These are phyloP conservation scores for Fusarium metavorans DNA, from an alignment of 2,329 filamentous ascomycete species.

Conservation along the genomic window DNA sequence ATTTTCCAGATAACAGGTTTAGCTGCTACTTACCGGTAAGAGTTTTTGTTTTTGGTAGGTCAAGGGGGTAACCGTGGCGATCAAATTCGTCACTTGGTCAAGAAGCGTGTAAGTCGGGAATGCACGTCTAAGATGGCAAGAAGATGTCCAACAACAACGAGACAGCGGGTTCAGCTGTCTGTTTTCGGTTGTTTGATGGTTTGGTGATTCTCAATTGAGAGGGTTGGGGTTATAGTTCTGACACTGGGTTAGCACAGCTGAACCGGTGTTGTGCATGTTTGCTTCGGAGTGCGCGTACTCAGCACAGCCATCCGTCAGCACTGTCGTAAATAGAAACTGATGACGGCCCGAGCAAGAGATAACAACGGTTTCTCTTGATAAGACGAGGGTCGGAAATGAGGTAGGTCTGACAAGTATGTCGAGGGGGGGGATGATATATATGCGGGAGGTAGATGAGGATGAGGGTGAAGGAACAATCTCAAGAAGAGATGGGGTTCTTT, in stretches of 20 bases:
- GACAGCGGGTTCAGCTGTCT: slow-evolving; percentile 17
- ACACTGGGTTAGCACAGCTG: slow-evolving; percentile 43
- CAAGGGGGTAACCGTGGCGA: slow-evolving; percentile 25
- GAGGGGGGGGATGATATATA: slow-evolving; percentile 20
- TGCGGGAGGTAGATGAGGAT: slow-evolving; percentile 15
- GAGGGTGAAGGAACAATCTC: slow-evolving; percentile 27
- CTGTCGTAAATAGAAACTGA: slow-evolving; percentile 48
- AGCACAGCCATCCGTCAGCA: slow-evolving; percentile 48
- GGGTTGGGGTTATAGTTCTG: slow-evolving; percentile 40
- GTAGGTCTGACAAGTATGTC: slow-evolving; percentile 30
- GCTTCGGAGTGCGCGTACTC: slow-evolving; percentile 42
- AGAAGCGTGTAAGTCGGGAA: slow-evolving; percentile 39
- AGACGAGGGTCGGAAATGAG: slow-evolving; percentile 32
- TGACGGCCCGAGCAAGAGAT: slow-evolving; percentile 42
- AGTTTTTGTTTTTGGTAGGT: slow-evolving; percentile 23
- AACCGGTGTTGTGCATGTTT: slow-evolving; percentile 28
- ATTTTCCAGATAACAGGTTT: slow-evolving; percentile 34
- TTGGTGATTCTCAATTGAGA: slow-evolving; percentile 39
- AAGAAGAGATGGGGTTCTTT: slow-evolving; percentile 14
- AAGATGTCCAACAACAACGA: slow-evolving; percentile 27
- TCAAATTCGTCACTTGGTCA: slow-evolving; percentile 28
- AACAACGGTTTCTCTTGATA: slow-evolving; percentile 45
- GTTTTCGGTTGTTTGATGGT: slow-evolving; percentile 13
- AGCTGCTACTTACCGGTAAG: slow-evolving; percentile 35
- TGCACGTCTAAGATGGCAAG: slow-evolving; percentile 25